Conservation (phyloP, 345 rosid species). For the Hibiscus trionum region DNA sequence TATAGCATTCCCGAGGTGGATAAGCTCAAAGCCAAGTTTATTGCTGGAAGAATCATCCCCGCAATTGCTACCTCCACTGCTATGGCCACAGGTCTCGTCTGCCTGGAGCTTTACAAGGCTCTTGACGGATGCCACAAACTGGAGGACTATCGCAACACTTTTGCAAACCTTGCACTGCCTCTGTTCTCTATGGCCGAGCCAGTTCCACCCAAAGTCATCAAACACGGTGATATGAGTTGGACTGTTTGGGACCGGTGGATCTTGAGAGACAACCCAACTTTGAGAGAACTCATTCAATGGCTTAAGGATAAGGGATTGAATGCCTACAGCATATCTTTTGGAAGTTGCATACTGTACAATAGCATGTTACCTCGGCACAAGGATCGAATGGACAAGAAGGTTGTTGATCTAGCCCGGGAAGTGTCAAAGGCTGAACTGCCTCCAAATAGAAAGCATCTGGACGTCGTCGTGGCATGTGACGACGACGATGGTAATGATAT, state of each 20-base stretch:
- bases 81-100: slow-evolving; percentile 95
- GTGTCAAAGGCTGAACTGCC: slow-evolving; percentile 80
- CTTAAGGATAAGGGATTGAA: slow-evolving; percentile 64
- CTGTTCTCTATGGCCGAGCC: slow-evolving; percentile 97
- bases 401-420: slow-evolving; percentile 77
- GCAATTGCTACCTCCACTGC: slow-evolving; percentile 98
- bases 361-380: slow-evolving; percentile 81
- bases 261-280: slow-evolving; percentile 56
- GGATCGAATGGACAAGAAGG: slow-evolving; percentile 71
- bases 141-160: slow-evolving; percentile 93
- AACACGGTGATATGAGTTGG: slow-evolving; percentile 84
- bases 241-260: slow-evolving; percentile 99
- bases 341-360: slow-evolving; percentile 78
- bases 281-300: slow-evolving; percentile 73
- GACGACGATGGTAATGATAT: slow-evolving; percentile 74
- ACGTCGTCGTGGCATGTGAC: slow-evolving; percentile 90
- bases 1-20: slow-evolving; percentile 93
- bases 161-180: slow-evolving; percentile 88
- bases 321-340: slow-evolving; percentile 93
- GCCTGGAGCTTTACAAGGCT: slow-evolving; percentile 93
- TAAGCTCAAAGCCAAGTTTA: slow-evolving; percentile 95
- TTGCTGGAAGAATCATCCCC: slow-evolving; percentile 98
- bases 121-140: slow-evolving; percentile 62
- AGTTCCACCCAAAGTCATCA: slow-evolving; percentile 80
- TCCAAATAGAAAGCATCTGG: slow-evolving; percentile 59